phyloP scores from a whole-genome alignment of 495 filamentous ascomycete genomes.

The Aspergillus baeticus region DNA sequence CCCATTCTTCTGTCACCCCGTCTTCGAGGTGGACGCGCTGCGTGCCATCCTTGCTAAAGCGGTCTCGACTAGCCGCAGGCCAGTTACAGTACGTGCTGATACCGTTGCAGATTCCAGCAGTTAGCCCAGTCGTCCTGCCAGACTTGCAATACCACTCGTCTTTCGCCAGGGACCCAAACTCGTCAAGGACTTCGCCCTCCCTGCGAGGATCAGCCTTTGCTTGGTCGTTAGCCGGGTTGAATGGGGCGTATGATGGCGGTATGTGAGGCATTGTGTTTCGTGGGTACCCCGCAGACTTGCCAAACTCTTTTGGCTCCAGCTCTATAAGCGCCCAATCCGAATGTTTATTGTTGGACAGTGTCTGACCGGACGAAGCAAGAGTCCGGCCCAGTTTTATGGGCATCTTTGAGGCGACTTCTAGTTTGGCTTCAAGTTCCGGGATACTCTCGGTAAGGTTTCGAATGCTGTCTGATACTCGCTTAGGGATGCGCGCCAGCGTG shows the following conservation, averaged over 20 bases:
- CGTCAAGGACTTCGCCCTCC: not conserved
- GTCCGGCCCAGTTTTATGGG: not conserved
- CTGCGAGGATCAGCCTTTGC: not conserved
- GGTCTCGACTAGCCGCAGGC: not conserved
- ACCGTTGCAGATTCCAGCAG: not conserved
- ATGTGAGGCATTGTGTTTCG: not conserved
- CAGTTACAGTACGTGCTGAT: constrained; percentile 3
- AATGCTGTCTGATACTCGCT: not conserved
- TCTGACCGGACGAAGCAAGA: not conserved
- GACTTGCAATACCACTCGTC: constrained; percentile 2
- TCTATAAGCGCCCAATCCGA: not conserved
- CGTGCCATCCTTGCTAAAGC: not conserved
- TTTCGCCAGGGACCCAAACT: not conserved
- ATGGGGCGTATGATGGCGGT: not conserved
- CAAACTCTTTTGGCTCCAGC: not conserved
- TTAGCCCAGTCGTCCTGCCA: not conserved
- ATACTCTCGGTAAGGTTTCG: not conserved
- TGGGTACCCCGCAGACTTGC: not conserved
- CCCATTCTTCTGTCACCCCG: not conserved
- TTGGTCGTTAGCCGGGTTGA: not conserved
- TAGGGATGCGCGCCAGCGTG: not conserved
- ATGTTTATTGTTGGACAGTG: not conserved
- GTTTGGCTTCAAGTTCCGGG: not conserved
- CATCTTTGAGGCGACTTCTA: not conserved
- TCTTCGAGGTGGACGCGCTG: not conserved